A percentile compares a stretch with the other conserved stretches of the same genome.
Conservation (phyloP, 306 rosid genomes). For the Acmispon strigosus region DNA sequence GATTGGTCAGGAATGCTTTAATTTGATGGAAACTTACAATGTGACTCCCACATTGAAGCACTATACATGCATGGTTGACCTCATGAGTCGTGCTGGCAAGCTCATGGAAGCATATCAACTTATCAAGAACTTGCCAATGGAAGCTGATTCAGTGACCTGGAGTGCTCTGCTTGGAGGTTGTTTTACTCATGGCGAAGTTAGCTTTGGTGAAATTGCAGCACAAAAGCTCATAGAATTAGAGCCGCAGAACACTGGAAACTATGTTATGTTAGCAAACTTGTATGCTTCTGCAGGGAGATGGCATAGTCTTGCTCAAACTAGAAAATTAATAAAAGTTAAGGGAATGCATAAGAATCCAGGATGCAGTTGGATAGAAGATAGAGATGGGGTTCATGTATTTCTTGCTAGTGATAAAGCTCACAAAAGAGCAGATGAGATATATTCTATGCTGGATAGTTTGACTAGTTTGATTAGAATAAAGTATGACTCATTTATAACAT, state of each 20-base stretch:
- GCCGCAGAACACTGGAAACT: slow-evolving; percentile 41
- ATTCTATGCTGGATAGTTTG: background rate
- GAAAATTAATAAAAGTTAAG: slow-evolving; percentile 37
- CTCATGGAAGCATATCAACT: slow-evolving; percentile 39
- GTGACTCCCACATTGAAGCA: slow-evolving; percentile 49
- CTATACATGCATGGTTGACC: slow-evolving; percentile 56
- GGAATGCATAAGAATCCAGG: slow-evolving; percentile 35
- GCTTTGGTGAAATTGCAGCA: slow-evolving; percentile 50
- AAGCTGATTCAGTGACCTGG: slow-evolving; percentile 54
- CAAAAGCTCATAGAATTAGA: slow-evolving; percentile 43
- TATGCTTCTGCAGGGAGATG: slow-evolving; percentile 47
- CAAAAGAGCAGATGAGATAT: slow-evolving; percentile 34
- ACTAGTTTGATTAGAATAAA: background rate
- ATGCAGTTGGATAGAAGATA: slow-evolving; percentile 67
- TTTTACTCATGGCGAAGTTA: slow-evolving; percentile 30
- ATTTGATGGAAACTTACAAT: slow-evolving; percentile 35
- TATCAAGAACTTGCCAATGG: slow-evolving; percentile 38
- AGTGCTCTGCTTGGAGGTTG: slow-evolving; percentile 54
- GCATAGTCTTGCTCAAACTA: slow-evolving; percentile 37
- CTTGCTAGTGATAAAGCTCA: slow-evolving; percentile 46
- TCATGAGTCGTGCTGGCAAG: slow-evolving; percentile 47
- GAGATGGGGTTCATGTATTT: slow-evolving; percentile 45
- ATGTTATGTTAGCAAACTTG: slow-evolving; percentile 43
- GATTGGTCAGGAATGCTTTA: slow-evolving; percentile 38
- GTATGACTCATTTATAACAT: no score